phyloP scores from a whole-genome alignment of 2,329 filamentous ascomycete genomes.

The Exophiala phaeomuriformis region DNA sequence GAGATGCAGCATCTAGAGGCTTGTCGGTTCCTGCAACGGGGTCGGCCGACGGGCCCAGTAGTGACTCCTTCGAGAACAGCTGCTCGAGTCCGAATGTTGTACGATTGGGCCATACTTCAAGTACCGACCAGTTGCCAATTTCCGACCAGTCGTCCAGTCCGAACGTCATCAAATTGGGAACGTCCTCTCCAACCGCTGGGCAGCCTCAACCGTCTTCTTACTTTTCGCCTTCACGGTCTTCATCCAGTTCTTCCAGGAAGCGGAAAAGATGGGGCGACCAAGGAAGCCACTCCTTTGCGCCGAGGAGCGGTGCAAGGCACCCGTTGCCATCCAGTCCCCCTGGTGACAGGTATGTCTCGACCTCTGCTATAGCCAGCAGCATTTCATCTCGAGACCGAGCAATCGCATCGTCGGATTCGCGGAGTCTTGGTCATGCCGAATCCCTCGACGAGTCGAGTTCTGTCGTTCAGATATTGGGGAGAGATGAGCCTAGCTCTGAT shows the following conservation, averaged over 20 bases:
- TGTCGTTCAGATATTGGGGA: constrained; percentile 16
- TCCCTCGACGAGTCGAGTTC: constrained; percentile 22
- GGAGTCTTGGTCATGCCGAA: constrained; percentile 11
- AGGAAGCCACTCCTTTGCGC: constrained; percentile 10
- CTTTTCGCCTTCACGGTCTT: constrained; percentile 35
- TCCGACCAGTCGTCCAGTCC: constrained; percentile 13
- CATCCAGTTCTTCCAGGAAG: constrained; percentile 32
- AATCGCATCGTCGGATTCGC: constrained; percentile 16
- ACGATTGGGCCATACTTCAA: constrained; percentile 35
- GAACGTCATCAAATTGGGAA: constrained; percentile 35
- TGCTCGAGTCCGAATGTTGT: constrained; percentile 39
- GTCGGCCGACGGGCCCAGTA: constrained; percentile 12
- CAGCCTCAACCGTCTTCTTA: constrained; percentile 28
- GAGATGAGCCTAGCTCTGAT: constrained; percentile 16
- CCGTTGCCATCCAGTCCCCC: constrained; percentile 36
- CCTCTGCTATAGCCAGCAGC: constrained; percentile 28
- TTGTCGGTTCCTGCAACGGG: constrained; percentile 7
- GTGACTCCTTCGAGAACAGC: constrained; percentile 20
- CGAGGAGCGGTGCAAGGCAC: constrained; percentile 14
- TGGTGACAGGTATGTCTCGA: constrained; percentile 30
- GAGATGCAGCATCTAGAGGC: constrained; percentile 11
- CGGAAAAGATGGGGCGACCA: constrained; percentile 21
- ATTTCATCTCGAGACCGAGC: constrained; percentile 11
- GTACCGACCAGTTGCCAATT: constrained; percentile 21
- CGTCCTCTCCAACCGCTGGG: constrained; percentile 30